phyloP scores from a whole-genome alignment of 805 yeast species.

The Komagataella ulmi region DNA sequence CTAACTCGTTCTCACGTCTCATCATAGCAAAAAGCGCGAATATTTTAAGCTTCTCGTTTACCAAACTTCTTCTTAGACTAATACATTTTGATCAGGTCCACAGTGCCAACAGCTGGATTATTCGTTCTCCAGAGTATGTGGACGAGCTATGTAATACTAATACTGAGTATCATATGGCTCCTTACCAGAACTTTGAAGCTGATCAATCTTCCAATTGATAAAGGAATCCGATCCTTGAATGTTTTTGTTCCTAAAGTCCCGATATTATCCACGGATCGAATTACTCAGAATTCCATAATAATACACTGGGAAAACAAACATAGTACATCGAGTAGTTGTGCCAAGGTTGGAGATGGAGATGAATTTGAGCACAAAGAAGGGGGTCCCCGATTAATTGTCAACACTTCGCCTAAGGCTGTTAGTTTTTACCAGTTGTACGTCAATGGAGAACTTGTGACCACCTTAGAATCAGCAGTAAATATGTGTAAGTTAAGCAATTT shows the following conservation, averaged over 20 bases:
- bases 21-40: background rate
- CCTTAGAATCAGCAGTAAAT: conserved; percentile 19
- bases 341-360: conserved; percentile 1
- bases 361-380: conserved; percentile 2
- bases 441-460: conserved; percentile 23
- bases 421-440: conserved; percentile 22
- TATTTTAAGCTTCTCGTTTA: background rate
- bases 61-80: background rate
- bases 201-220: conserved; percentile 28
- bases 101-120: background rate
- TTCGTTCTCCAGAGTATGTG: conserved; percentile 1
- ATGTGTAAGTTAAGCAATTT: conserved; percentile 21
- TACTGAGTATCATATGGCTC: conserved; percentile 13
- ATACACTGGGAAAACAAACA: conserved; percentile 38
- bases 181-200: conserved; percentile 13
- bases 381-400: conserved; percentile 12
- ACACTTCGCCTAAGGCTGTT: conserved; percentile 13
- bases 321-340: background rate
- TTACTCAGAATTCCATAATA: conserved; percentile 28
- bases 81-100: background rate
- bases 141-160: conserved; percentile 1
- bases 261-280: conserved; percentile 37
- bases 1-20: background rate
- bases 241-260: conserved; percentile 46
- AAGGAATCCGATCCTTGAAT: conserved; percentile 29